These are phyloP conservation scores for Akanthomyces dipterigenus DNA, from an alignment of 2,329 filamentous ascomycete genomes.

Conservation along the genomic window DNA sequence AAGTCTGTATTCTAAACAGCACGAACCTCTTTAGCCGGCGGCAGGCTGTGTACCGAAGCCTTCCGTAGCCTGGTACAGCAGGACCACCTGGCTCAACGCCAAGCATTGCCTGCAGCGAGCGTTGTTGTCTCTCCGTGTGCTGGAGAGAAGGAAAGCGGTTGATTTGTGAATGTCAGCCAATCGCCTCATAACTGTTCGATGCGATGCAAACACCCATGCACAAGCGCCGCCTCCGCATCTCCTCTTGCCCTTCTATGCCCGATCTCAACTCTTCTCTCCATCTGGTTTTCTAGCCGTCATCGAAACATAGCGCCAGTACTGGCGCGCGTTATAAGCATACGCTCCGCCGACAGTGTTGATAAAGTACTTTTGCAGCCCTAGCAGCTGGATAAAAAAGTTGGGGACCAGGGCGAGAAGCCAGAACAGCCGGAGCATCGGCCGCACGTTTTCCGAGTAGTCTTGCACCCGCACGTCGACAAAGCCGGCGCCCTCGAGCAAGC, in stretches of 20 bases:
- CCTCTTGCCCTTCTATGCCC: not conserved
- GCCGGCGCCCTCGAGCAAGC: conserved; percentile 36
- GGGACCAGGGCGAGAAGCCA: conserved; percentile 39
- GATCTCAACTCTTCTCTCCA: not conserved
- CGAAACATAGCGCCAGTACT: not conserved
- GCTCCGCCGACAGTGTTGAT: conserved; percentile 28
- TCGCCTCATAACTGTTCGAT: not conserved
- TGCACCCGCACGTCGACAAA: conserved; percentile 37
- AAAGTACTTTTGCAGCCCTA: conserved; percentile 38
- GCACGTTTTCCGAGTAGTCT: conserved; percentile 40
- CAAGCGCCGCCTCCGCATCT: not conserved
- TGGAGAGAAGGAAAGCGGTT: not conserved
- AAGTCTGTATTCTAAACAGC: too few relatives aligned
- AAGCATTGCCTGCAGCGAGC: too few relatives aligned
- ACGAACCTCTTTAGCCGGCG: too few relatives aligned
- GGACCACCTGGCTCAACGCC: too few relatives aligned
- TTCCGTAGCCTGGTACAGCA: too few relatives aligned
- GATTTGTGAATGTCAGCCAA: not conserved
- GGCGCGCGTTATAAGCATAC: not conserved
- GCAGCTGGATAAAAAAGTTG: conserved; percentile 35
- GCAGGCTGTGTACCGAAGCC: too few relatives aligned
- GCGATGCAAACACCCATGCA: not conserved
- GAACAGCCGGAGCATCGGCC: conserved; percentile 42
- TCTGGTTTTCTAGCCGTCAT: not conserved
- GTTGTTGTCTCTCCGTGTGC: too few relatives aligned